Percentiles rank a stretch among this genome's conserved stretches.
Evolutionary conservation across 345 rosid genomes (phyloP).

Genomic region (Corchorus olitorius): DNA sequence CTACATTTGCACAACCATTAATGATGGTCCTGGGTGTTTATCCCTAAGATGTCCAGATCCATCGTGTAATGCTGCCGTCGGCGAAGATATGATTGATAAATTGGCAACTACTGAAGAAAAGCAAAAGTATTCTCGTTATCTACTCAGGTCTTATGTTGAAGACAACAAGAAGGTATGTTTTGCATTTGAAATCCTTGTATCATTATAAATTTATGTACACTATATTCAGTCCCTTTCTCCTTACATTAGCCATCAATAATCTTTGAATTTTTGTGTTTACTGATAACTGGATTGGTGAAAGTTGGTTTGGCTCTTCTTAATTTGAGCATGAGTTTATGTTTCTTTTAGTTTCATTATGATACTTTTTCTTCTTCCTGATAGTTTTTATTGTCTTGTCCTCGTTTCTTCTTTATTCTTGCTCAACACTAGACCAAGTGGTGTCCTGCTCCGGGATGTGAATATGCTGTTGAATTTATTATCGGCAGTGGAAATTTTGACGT

Average conservation of each 20-base stretch:
- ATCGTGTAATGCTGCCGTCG: constrained; percentile 76
- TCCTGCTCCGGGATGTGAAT: constrained; percentile 97
- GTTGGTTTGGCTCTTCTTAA: not conserved
- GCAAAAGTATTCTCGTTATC: constrained; percentile 78
- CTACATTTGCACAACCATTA: constrained; percentile 70
- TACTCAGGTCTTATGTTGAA: constrained; percentile 87
- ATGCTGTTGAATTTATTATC: constrained; percentile 78
- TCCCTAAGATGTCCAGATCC: constrained; percentile 89
- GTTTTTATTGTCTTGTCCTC: too few species aligned
- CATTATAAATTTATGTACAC: not conserved
- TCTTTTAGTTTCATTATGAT: not conserved
- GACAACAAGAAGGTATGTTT: constrained; percentile 80
- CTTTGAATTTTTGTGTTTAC: not conserved
- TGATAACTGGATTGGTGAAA: not conserved
- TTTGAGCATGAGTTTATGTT: not conserved
- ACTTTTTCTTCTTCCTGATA: not conserved
- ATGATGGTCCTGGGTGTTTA: constrained; percentile 97
- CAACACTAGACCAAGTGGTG: constrained; percentile 87
- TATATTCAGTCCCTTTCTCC: not conserved
- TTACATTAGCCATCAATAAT: constrained; percentile 5
- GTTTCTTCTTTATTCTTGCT: not conserved
- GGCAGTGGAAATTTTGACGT: constrained; percentile 83
- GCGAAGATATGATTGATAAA: constrained; percentile 70
- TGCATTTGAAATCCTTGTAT: constrained; percentile 9
- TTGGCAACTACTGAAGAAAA: constrained; percentile 67